A percentile compares a stretch with the other conserved stretches of the same genome.
These are phyloP conservation scores for Beauveria rudraprayagi DNA, from an alignment of 2,329 filamentous ascomycete species.

Conservation along the genomic window DNA sequence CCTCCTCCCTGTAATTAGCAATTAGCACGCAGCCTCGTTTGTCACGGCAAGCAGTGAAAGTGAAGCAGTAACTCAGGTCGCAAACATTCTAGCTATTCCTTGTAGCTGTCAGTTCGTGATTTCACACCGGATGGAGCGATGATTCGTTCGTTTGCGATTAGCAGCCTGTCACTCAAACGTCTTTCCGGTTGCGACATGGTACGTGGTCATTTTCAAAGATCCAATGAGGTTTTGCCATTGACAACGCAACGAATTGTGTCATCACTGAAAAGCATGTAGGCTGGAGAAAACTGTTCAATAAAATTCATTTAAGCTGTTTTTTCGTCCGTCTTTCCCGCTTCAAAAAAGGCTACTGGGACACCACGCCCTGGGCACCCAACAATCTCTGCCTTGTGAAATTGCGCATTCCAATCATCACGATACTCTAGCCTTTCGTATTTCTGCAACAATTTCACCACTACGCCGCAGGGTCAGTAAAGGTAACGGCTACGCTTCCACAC, in stretches of 20 bases:
- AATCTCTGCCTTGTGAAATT: constrained; percentile 35
- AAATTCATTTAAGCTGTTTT: not conserved
- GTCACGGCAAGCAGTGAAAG: no score
- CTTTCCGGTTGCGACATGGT: not conserved
- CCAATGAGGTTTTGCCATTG: not conserved
- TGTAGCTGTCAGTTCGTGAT: no score
- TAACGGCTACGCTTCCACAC: not conserved
- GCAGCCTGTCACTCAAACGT: not conserved
- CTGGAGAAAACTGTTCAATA: not conserved
- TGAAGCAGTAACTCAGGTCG: no score
- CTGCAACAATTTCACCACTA: constrained; percentile 47
- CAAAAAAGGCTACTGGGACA: constrained; percentile 32
- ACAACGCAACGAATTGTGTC: not conserved
- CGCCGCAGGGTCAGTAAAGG: not conserved
- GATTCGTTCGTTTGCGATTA: no score
- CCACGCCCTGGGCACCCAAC: constrained; percentile 36
- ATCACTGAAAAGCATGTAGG: not conserved
- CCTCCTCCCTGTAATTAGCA: no score
- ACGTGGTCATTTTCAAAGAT: not conserved
- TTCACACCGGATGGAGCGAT: no score
- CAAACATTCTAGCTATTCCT: no score
- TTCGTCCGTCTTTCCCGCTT: constrained; percentile 15
- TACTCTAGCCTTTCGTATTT: constrained; percentile 49
- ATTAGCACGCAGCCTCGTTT: no score
- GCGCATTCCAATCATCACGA: constrained; percentile 35